Conservation (phyloP, 495 filamentous ascomycete species). For the Penicillium argentinense region DNA sequence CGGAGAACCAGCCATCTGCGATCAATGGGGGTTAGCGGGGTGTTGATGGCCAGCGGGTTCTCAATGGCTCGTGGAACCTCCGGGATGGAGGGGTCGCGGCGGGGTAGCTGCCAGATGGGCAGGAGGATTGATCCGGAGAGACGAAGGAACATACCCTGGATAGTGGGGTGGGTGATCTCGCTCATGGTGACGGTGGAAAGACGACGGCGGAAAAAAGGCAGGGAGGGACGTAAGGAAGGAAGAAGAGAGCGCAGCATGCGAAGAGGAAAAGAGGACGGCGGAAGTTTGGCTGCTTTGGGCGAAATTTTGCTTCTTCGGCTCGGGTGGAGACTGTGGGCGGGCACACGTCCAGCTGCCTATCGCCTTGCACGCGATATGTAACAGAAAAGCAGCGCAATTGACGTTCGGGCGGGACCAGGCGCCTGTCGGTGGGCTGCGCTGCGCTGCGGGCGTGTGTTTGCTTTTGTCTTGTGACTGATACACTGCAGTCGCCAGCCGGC, state of each 20-base stretch:
- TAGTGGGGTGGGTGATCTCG: slow-evolving; percentile 60
- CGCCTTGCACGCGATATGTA: no score
- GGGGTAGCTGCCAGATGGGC: neutral
- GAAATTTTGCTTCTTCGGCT: slow-evolving; percentile 20
- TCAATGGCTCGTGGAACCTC: no score
- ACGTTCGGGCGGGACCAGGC: no score
- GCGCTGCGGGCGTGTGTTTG: no score
- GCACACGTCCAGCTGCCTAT: no score
- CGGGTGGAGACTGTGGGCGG: slow-evolving; percentile 19
- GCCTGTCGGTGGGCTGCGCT: no score
- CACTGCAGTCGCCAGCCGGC: no score
- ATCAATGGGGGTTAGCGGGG: no score
- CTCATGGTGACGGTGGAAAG: slow-evolving; percentile 43
- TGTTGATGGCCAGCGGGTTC: no score
- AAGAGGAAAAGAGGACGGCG: slow-evolving; percentile 27
- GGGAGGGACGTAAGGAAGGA: slow-evolving; percentile 12
- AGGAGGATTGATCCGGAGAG: slow-evolving; percentile 1
- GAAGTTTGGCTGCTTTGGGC: slow-evolving; percentile 31
- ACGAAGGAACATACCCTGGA: slow-evolving; percentile 50
- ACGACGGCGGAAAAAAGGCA: slow-evolving; percentile 2
- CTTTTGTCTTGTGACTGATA: no score
- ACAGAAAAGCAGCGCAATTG: no score
- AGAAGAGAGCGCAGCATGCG: slow-evolving; percentile 26
- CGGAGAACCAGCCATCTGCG: slow-evolving; percentile 98
- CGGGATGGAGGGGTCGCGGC: slow-evolving; percentile 8